phyloP scores from a whole-genome alignment of 2,329 filamentous ascomycete species.

The Fusarium secorum region DNA sequence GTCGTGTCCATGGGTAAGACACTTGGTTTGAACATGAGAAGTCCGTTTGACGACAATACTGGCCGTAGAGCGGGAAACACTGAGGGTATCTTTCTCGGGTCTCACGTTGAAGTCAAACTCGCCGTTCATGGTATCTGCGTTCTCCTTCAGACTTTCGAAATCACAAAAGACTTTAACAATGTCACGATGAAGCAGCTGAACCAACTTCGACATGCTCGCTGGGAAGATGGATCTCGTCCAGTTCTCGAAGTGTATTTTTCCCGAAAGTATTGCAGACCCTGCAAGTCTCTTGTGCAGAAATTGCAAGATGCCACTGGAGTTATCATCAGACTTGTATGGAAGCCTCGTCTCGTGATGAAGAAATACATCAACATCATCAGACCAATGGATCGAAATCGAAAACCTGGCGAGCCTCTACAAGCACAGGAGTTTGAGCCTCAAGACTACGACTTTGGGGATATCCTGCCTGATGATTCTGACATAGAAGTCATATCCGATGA shows the following conservation, averaged over 20 bases:
- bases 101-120: constrained; percentile 53
- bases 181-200: constrained; percentile 35
- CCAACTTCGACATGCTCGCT: constrained; percentile 32
- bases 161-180: constrained; percentile 34
- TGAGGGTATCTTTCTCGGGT: constrained; percentile 44
- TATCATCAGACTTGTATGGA: constrained; percentile 40
- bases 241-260: constrained; percentile 49
- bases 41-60: constrained; percentile 41
- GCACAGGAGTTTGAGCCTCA: constrained; percentile 21
- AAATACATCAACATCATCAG: constrained; percentile 38
- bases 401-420: background rate
- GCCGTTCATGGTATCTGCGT: constrained; percentile 45
- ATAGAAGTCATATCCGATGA: constrained; percentile 24
- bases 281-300: constrained; percentile 37
- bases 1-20: constrained; percentile 43
- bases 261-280: constrained; percentile 44
- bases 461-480: constrained; percentile 14
- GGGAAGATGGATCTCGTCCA: constrained; percentile 41
- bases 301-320: constrained; percentile 44
- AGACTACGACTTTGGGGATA: constrained; percentile 38
- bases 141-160: constrained; percentile 40
- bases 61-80: background rate
- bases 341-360: constrained; percentile 39
- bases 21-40: constrained; percentile 43
- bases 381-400: background rate